These are phyloP conservation scores for Colletotrichum melonis DNA, from an alignment of 2,329 filamentous ascomycete genomes.

Conservation along the genomic window DNA sequence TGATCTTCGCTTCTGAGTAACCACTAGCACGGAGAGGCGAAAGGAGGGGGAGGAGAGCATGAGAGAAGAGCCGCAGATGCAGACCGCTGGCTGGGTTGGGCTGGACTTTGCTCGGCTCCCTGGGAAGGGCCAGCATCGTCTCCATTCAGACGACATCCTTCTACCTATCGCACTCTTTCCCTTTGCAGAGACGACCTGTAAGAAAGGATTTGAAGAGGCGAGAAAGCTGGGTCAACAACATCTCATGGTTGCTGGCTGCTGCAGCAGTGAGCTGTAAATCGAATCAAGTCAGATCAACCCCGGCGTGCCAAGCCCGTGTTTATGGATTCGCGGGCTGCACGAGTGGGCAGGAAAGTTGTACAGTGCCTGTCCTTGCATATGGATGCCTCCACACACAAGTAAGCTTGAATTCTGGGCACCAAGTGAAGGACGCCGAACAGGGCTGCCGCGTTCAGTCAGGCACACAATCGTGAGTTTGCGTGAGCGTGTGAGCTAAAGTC, in stretches of 20 bases:
- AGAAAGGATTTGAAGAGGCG: slow-evolving; percentile 9
- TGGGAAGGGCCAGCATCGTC: background rate
- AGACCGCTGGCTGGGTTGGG: background rate
- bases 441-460: slow-evolving; percentile 7
- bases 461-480: slow-evolving; percentile 12
- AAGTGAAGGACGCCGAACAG: background rate
- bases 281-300: slow-evolving; percentile 23
- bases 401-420: slow-evolving; percentile 32
- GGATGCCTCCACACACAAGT: slow-evolving; percentile 27
- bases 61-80: slow-evolving; percentile 30
- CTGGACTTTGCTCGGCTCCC: background rate
- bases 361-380: slow-evolving; percentile 19
- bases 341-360: slow-evolving; percentile 17
- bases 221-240: slow-evolving; percentile 1
- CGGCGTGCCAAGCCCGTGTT: slow-evolving; percentile 34
- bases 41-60: background rate
- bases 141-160: background rate
- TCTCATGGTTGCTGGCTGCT: slow-evolving; percentile 17
- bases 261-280: slow-evolving; percentile 32
- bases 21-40: background rate
- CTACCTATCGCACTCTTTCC: slow-evolving; percentile 11
- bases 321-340: slow-evolving; percentile 25
- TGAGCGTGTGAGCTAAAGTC: background rate
- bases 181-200: slow-evolving; percentile 11
- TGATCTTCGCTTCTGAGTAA: slow-evolving; percentile 21